These are phyloP conservation scores for Triticum urartu DNA, from an alignment of 176 grass and related monocot species.

Conservation along the genomic window DNA sequence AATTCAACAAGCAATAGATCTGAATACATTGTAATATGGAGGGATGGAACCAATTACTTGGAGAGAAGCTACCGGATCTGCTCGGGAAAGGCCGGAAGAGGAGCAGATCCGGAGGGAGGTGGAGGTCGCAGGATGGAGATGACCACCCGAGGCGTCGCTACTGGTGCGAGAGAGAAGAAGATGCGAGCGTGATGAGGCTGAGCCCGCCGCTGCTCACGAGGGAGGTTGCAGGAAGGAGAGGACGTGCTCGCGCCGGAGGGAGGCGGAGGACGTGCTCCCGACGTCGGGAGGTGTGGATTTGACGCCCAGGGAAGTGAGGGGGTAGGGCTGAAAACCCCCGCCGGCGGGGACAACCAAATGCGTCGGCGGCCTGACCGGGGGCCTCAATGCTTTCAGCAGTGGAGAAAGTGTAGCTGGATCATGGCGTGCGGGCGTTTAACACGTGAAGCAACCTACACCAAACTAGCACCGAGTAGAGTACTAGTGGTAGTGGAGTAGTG, in stretches of 20 bases:
- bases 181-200: neutral
- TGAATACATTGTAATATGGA: neutral
- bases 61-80: neutral
- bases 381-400: conserved; percentile 1
- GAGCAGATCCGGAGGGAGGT: neutral
- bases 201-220: neutral
- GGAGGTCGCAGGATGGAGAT: neutral
- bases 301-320: too few species aligned
- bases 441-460: conserved; percentile 30
- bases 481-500: neutral
- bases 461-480: neutral
- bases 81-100: neutral
- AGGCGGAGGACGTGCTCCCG: neutral
- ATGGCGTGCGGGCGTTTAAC: conserved; percentile 23
- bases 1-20: too few species aligned
- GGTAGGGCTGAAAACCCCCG: too few species aligned
- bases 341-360: too few species aligned
- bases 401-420: conserved; percentile 24
- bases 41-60: neutral
- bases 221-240: neutral
- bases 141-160: neutral
- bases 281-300: too few species aligned
- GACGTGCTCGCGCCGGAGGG: neutral
- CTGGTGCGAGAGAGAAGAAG: neutral
- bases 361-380: too few species aligned